phyloP scores from a whole-genome alignment of 2,329 filamentous ascomycete genomes.

The Blastomyces silverae region DNA sequence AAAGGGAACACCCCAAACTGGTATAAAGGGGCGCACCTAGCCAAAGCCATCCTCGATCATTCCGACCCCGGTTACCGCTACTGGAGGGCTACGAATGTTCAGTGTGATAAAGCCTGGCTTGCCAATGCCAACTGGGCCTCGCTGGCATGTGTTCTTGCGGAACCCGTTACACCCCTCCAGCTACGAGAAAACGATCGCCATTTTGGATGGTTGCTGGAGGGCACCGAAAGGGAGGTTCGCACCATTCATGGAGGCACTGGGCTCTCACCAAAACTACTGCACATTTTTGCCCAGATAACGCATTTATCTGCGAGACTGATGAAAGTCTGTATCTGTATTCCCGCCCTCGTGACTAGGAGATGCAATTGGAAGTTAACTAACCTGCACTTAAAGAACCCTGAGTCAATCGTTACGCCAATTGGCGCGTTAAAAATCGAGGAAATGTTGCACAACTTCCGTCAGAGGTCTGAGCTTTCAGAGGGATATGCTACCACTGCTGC shows the following conservation, averaged over 20 bases:
- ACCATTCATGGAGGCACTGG: conserved; percentile 20
- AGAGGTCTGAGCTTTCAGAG: conserved; percentile 19
- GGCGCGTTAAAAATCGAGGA: conserved; percentile 15
- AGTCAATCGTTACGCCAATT: conserved; percentile 12
- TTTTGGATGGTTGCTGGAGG: conserved; percentile 2
- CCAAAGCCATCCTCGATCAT: background rate
- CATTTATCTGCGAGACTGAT: conserved; percentile 13
- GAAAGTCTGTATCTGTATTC: background rate
- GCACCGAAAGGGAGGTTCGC: conserved; percentile 16
- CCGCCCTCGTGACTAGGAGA: background rate
- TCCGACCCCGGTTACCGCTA: background rate
- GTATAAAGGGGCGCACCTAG: background rate
- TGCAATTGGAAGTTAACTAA: background rate
- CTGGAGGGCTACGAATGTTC: background rate
- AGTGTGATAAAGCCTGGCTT: background rate
- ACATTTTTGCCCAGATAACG: conserved; percentile 20
- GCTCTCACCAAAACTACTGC: conserved; percentile 17
- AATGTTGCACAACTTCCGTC: conserved; percentile 16
- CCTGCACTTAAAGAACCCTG: background rate
- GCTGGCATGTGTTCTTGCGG: background rate
- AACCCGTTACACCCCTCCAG: background rate
- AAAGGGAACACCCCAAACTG: background rate
- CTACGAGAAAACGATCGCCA: background rate
- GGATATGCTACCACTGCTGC: conserved; percentile 12
- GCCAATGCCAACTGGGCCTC: background rate